Base-by-base conservation (phyloP, 371 early-diverging fungal species). In the Rhizopus sp. region DNA sequence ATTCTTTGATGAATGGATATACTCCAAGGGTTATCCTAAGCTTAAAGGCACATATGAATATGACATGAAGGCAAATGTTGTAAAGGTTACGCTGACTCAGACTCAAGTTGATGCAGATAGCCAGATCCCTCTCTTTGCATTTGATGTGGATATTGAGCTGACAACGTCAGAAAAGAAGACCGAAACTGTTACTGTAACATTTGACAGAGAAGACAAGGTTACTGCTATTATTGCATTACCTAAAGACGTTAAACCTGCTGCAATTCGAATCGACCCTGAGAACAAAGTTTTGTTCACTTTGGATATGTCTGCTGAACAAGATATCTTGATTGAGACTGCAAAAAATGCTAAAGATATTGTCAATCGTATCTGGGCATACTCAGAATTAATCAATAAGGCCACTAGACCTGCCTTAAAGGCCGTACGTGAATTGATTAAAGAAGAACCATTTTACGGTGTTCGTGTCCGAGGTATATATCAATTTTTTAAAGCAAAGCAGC, bases 1-100 rank as follows among this genome's bases (percentile, higher is more conserved):
- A 7, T 86, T 86, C 64, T 86, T 86, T 67, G 86, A 86, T 68
- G 80, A 86, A 61, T 86, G 83, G 82, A 46, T 83, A 30, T 72
- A 77, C 55, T 75, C 80, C 32, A 80, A 77, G 48, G 86, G 86
- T 13, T 82, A 69, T 61, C 84, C 84, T 16, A 68, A 65, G 38
- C 41, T 86, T 7, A 83, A 75, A 50, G 83, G 72, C 15, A 16
- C 63, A 4, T 77, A 65, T 57, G 57, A 57, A 10, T 80, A 73
- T 55, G 60, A 68, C 16, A n/a, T 34, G 5, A 68, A 66, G 17
- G 33, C 57, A 8, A 66, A 57, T 34, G 33, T 57, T 8, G 73
- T 73, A 34, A 59, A 60, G 12, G 51, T 86, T 34, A 51, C 69
- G 0, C 47, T 86, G 29, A 71, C 75, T 46, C 85, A 86, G 57